Conservation (phyloP, 805 yeast species). For the Kazachstania psychrophila region DNA sequence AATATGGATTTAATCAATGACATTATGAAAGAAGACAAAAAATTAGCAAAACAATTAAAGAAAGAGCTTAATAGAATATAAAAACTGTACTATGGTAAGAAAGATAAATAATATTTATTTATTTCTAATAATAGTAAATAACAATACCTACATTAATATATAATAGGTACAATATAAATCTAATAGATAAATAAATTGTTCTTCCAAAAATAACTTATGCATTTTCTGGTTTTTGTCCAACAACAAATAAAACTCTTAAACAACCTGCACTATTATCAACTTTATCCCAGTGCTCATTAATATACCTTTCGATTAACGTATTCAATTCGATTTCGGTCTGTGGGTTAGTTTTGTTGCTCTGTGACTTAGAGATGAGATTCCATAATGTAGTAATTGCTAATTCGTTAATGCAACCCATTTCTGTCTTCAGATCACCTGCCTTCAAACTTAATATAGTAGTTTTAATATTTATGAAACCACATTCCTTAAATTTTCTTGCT, state of each 20-base stretch:
- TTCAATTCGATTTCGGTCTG: constrained; percentile 15
- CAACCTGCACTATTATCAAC: constrained; percentile 23
- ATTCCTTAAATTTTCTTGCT: constrained; percentile 18
- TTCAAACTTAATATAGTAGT: constrained; percentile 20
- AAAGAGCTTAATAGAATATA: constrained; percentile 19
- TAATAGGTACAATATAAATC: not conserved
- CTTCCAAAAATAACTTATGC: not conserved
- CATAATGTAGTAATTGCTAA: constrained; percentile 14
- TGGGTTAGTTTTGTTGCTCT: constrained; percentile 9
- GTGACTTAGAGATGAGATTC: constrained; percentile 15
- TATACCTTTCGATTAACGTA: constrained; percentile 18
- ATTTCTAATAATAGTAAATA: not conserved
- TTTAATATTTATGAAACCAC: constrained; percentile 25
- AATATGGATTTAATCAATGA: constrained; percentile 34
- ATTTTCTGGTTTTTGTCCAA: constrained; percentile 24
- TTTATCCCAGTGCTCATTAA: constrained; percentile 23
- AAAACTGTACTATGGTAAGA: not conserved
- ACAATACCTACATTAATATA: not conserved
- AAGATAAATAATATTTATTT: too few relatives aligned
- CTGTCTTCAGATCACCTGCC: constrained; percentile 22
- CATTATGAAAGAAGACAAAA: constrained; percentile 35
- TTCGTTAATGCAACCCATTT: constrained; percentile 26
- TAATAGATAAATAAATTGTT: not conserved
- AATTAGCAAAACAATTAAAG: constrained; percentile 30
- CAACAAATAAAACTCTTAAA: constrained; percentile 17